Evolutionary conservation across 495 filamentous ascomycete species (phyloP), one percentile per base, ranked within the genome.

Genomic region (Bathelium albidoporum): DNA sequence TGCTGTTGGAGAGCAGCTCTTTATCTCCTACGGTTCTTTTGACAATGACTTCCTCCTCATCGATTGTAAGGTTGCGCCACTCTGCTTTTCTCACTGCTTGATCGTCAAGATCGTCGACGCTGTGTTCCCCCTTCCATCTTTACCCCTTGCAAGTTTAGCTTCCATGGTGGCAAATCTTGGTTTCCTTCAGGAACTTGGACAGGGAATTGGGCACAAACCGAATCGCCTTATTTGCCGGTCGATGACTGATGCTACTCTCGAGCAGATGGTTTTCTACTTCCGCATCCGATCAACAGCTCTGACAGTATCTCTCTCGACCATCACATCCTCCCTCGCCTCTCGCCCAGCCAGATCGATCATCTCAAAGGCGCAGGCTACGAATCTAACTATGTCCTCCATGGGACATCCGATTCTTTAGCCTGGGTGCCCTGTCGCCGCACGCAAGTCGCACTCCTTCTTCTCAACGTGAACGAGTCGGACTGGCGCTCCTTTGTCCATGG

Each of bases 11-110:
- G 87, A 91, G 29, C 88, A 95, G 68, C 74, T 95, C 4, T 87
- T 78, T 66, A 87, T 94, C 60, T 86, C 82, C 60, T 95, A 95
- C 67, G 91, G 91, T 0, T 69, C 74, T 49, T 90, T 95, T 74
- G 77, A 79, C 11, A 91, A 91, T 66, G 90, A 95, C 69, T 88
- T 91, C 62, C 77, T 88, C 4, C 79, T 94, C 4, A 81, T 82
- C 1, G 90, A 95, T 78, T 94, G 82, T 85, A 68, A 68, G 79
- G 0, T 49, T 18, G 12, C 31, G 22, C 44, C 26, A 29, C 24
- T 52, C 18, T 41, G 18, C 31, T 32, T 55, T 14, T n/a, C 18
- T 11, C 20, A 49, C 34, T 39, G 5, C 34, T 14, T 14, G 34
- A 5, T 39, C 34, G 5, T 39, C 5, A 5, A 5, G 34, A 5